Percentiles rank a stretch among this genome's conserved stretches.
Evolutionary conservation across 768 basidiomycete genomes (phyloP).

Genomic region (Mrakia blollopis): DNA sequence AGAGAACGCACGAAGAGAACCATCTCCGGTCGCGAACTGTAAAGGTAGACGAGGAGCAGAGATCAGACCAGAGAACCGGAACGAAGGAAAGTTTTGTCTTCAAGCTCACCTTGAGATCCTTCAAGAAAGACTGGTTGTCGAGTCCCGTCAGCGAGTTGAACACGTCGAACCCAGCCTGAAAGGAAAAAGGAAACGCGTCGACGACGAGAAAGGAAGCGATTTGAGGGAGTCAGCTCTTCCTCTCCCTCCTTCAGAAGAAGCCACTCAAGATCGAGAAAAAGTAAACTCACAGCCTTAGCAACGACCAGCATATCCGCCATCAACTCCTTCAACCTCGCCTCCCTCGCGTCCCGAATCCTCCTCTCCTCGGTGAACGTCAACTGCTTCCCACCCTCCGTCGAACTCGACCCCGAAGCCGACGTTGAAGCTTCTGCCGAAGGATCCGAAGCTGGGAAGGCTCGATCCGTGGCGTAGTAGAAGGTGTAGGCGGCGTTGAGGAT

Average conservation of each 20-base stretch:
- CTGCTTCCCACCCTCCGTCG: constrained; percentile 53
- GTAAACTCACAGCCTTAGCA: constrained; percentile 56
- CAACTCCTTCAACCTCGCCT: constrained; percentile 64
- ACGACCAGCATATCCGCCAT: constrained; percentile 74
- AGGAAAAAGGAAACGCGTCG: not conserved
- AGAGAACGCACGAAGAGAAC: constrained; percentile 53
- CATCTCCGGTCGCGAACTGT: constrained; percentile 85
- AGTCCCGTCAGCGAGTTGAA: constrained; percentile 91
- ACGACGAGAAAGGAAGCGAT: no score
- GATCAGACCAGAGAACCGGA: not conserved
- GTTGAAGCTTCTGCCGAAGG: constrained; percentile 5
- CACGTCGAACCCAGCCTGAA: constrained; percentile 80
- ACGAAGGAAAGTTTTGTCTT: not conserved
- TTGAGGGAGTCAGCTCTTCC: not conserved
- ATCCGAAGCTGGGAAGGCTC: constrained; percentile 51
- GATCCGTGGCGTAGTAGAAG: constrained; percentile 87
- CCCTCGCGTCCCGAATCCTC: constrained; percentile 53
- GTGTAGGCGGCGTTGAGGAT: constrained; percentile 88
- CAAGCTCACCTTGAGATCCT: constrained; percentile 67
- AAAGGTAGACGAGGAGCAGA: not conserved
- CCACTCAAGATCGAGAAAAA: not conserved
- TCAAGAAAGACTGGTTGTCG: constrained; percentile 80
- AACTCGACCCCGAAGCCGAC: constrained; percentile 38
- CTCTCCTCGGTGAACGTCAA: constrained; percentile 15
- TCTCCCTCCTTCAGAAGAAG: no score